Percentiles rank a stretch among this genome's conserved stretches.
Conservation (phyloP, 75 land plant genomes). For the Selaginella moellendorffii region DNA sequence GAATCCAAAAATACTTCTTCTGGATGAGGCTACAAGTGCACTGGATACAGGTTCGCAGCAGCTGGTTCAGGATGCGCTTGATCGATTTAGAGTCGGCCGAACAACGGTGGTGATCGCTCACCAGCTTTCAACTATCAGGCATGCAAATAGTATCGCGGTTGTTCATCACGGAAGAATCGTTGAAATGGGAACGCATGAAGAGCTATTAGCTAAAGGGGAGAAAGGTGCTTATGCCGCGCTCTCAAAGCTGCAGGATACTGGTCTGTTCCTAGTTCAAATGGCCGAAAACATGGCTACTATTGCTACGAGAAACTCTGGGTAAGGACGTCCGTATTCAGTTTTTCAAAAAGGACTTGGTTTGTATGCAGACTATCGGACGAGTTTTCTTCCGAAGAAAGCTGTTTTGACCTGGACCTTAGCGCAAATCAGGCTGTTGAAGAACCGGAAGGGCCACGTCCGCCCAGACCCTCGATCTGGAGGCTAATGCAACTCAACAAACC, state of each 20-base stretch:
- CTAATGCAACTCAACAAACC: slow-evolving; percentile 29
- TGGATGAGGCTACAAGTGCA: slow-evolving; percentile 44
- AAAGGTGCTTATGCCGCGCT: background rate
- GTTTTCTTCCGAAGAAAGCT: background rate
- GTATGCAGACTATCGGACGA: background rate
- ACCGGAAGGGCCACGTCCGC: background rate
- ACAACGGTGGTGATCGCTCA: slow-evolving; percentile 2
- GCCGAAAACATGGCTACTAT: background rate
- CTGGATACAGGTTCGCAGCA: slow-evolving; percentile 4
- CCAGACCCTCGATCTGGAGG: slow-evolving; percentile 46
- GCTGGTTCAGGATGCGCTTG: slow-evolving; percentile 2
- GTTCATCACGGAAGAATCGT: slow-evolving; percentile 1
- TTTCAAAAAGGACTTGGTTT: background rate
- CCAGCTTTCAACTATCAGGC: slow-evolving; percentile 10
- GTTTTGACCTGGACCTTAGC: background rate
- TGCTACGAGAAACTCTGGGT: background rate
- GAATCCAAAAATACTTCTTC: slow-evolving; percentile 75
- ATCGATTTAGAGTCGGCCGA: background rate
- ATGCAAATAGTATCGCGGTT: slow-evolving; percentile 3
- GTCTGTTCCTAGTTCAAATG: background rate
- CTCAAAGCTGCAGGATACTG: slow-evolving; percentile 4
- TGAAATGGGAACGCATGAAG: slow-evolving; percentile 3
- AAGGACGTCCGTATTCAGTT: background rate
- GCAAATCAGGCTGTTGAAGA: background rate
- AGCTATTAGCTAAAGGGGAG: background rate